Base-by-base conservation (phyloP, 2,329 filamentous ascomycete genomes). In the Neofusicoccum sp. region DNA sequence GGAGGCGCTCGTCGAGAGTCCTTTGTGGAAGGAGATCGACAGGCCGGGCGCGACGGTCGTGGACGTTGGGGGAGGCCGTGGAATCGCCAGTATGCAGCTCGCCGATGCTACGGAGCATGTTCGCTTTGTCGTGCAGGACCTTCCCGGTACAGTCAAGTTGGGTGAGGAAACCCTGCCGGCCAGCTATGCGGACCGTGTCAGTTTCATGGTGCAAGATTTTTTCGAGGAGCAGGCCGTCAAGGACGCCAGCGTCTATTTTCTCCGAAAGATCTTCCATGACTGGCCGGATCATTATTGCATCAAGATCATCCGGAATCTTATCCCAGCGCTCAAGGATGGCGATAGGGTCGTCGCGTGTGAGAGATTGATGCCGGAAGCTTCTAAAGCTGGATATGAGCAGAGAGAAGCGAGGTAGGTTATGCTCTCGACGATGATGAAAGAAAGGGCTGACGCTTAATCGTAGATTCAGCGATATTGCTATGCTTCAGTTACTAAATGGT, bases 201-300 rank as follows among this genome's bases (percentile, higher is more conserved):
- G 66, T 6, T 79, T 79, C 64, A 75, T 78, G 66, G 75, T 75
- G 3, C 85, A 89, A 69, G 83, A 87, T 67, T 86, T 89, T 69
- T 86, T 87, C 70, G 77, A 77, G 7, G 79, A 82, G 58, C 86
- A 89, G 71, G 78, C 81, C 0, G 77, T 84, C 12, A 75, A 80
- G 52, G 60, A 54, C 16, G 86, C 84, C 80, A 85, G 87, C 67
- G 80, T 85, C 2, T 87, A 86, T 71, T 79, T 84, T 67, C 82
- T 87, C 72, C 83, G 84, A 56, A 83, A 82, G 79, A 86, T 89
- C 66, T 73, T 89, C 7, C 85, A 89, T 70, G 86, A 88, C 74
- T 86, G 85, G 75, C 82, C 84, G 0, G 85, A 85, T 12, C 79
- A 79, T 56, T 73, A 77, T 62, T 71, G 66, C 52, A 41, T 74